These are phyloP conservation scores for Saccharum hybrid DNA, from an alignment of 202 grass and related monocot species.

Conservation along the genomic window DNA sequence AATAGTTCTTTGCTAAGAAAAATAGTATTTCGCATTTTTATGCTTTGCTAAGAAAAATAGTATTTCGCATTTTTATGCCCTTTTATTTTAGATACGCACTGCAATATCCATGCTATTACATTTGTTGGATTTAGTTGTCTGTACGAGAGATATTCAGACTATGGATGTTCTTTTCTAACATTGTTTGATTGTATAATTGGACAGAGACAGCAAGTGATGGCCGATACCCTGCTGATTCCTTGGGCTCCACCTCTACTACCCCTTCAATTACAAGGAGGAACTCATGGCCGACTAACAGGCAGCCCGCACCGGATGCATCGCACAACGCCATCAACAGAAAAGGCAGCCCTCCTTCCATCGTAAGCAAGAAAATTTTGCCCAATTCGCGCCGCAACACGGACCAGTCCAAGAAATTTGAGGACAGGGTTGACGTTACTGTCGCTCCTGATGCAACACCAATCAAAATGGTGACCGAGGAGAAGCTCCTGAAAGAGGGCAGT, in stretches of 20 bases:
- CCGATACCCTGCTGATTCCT: slow-evolving; percentile 47
- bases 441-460: slow-evolving; percentile 53
- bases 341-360: slow-evolving; percentile 42
- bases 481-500: slow-evolving; percentile 51
- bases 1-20: not conserved
- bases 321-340: slow-evolving; percentile 50
- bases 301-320: slow-evolving; percentile 54
- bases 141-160: not conserved
- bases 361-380: slow-evolving; percentile 65
- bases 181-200: slow-evolving; percentile 32
- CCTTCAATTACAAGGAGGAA: slow-evolving; percentile 61
- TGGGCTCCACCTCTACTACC: slow-evolving; percentile 41
- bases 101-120: not conserved
- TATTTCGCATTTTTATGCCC: not conserved
- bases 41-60: not conserved
- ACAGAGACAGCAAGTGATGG: slow-evolving; percentile 65
- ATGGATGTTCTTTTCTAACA: slow-evolving; percentile 37
- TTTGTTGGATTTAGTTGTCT: slow-evolving; percentile 15
- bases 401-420: slow-evolving; percentile 41
- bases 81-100: not conserved
- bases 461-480: slow-evolving; percentile 63
- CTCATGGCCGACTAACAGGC: slow-evolving; percentile 56
- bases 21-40: not conserved
- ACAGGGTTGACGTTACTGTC: slow-evolving; percentile 44
- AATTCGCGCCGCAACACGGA: slow-evolving; percentile 36